Percentiles rank a stretch among this genome's conserved stretches.
These are phyloP conservation scores for Zygnema circumcarinatum DNA, from an alignment of 139 green algal genomes.

Conservation along the genomic window DNA sequence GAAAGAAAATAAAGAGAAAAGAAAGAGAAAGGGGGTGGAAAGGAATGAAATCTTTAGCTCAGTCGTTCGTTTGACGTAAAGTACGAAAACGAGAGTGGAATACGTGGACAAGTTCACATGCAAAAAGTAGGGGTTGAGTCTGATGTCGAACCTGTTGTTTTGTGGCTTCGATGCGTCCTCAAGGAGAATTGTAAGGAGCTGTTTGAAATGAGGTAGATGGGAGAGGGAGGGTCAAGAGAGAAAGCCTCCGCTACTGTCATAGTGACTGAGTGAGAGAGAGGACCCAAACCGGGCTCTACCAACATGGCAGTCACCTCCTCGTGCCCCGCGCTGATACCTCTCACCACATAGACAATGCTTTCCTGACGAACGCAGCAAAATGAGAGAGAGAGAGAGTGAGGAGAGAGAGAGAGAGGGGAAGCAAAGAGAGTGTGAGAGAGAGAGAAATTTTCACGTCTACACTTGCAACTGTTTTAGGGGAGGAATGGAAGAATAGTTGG, in stretches of 20 bases:
- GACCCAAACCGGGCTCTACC: constrained; percentile 11
- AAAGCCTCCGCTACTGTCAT: constrained; percentile 58
- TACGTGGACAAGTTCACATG: too few species aligned
- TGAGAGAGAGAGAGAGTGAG: too few species aligned
- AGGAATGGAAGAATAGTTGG: too few species aligned
- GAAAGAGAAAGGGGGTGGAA: background rate
- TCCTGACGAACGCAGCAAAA: too few species aligned
- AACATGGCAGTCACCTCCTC: constrained; percentile 33
- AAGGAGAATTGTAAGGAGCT: constrained; percentile 1
- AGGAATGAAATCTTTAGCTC: too few species aligned
- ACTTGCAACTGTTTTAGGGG: too few species aligned
- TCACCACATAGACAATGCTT: constrained; percentile 53
- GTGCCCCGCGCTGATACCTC: constrained; percentile 26
- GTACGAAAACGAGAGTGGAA: too few species aligned
- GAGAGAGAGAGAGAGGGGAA: too few species aligned
- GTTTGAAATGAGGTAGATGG: constrained; percentile 39
- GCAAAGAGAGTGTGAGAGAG: too few species aligned
- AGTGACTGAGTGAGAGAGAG: constrained; percentile 10
- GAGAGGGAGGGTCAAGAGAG: constrained; percentile 42
- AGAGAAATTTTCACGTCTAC: too few species aligned
- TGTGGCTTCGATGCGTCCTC: background rate
- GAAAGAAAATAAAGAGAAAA: background rate
- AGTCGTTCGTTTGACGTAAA: too few species aligned
- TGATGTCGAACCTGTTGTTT: background rate
- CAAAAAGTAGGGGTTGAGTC: too few species aligned